These are phyloP conservation scores for Allomyces javanicus DNA, from an alignment of 192 early-diverging fungal species.

Conservation along the genomic window DNA sequence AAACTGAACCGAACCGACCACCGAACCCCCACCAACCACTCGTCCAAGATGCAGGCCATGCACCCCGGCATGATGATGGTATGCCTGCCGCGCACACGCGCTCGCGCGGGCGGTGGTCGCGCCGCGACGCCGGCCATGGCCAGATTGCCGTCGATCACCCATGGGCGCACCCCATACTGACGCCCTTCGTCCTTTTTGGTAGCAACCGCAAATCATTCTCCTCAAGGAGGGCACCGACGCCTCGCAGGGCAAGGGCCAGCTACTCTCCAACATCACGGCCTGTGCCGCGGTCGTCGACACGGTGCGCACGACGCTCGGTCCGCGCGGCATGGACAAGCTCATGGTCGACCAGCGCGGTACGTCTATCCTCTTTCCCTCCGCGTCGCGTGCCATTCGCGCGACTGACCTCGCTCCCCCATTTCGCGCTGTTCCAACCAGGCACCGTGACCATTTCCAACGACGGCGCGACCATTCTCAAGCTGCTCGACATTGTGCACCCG, in stretches of 20 bases:
- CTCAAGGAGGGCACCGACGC: slow-evolving; percentile 97
- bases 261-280: slow-evolving; percentile 94
- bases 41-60: too few species aligned
- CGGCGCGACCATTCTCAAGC: slow-evolving; percentile 94
- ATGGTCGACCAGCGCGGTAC: slow-evolving; percentile 82
- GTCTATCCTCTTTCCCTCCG: not conserved
- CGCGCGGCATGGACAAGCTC: slow-evolving; percentile 98
- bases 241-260: slow-evolving; percentile 91
- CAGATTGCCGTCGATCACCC: too few species aligned
- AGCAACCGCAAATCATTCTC: slow-evolving; percentile 98
- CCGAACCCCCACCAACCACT: too few species aligned
- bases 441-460: slow-evolving; percentile 95
- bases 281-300: slow-evolving; percentile 86
- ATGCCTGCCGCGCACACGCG: too few species aligned
- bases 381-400: not conserved
- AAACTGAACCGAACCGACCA: too few species aligned
- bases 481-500: slow-evolving; percentile 94
- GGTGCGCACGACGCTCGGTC: slow-evolving; percentile 88
- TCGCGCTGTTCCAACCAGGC: slow-evolving; percentile 18
- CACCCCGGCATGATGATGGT: too few species aligned
- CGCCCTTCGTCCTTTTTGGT: not conserved
- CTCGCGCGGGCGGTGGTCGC: too few species aligned
- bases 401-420: not conserved
- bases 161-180: too few species aligned
- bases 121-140: too few species aligned